Evolutionary conservation across 805 yeast species (phyloP).

Genomic region (Pichia nakasei): DNA sequence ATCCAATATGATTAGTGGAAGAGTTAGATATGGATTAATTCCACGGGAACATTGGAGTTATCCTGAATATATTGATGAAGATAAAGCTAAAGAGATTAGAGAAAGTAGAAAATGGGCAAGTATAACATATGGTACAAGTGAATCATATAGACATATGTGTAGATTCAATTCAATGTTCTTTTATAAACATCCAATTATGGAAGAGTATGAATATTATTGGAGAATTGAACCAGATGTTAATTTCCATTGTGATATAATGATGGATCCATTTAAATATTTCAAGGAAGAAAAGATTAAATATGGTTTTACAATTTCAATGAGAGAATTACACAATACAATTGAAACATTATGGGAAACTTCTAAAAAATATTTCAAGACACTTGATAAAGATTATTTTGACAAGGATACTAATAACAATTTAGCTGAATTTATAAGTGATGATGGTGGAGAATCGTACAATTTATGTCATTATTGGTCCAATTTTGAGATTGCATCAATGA

Average conservation of each 20-base stretch:
- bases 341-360: constrained; percentile 44
- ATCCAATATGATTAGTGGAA: constrained; percentile 34
- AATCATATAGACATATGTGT: constrained; percentile 69
- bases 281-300: constrained; percentile 40
- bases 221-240: constrained; percentile 50
- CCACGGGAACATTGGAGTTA: constrained; percentile 45
- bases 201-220: constrained; percentile 52
- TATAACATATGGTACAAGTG: constrained; percentile 55
- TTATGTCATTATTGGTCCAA: constrained; percentile 80
- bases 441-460: constrained; percentile 55
- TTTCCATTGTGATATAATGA: constrained; percentile 43
- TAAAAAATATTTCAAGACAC: constrained; percentile 30
- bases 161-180: constrained; percentile 43
- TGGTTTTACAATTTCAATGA: constrained; percentile 45
- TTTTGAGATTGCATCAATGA: constrained; percentile 65
- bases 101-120: constrained; percentile 26
- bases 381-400: constrained; percentile 7
- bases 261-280: constrained; percentile 49
- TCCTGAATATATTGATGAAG: constrained; percentile 38
- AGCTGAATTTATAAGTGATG: constrained; percentile 54
- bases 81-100: constrained; percentile 30
- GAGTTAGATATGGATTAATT: constrained; percentile 36
- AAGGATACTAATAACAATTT: constrained; percentile 28
- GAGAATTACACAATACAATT: constrained; percentile 42
- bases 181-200: constrained; percentile 43